phyloP scores from a whole-genome alignment of 208 protist genomes.

The Angomonas desouzai region DNA sequence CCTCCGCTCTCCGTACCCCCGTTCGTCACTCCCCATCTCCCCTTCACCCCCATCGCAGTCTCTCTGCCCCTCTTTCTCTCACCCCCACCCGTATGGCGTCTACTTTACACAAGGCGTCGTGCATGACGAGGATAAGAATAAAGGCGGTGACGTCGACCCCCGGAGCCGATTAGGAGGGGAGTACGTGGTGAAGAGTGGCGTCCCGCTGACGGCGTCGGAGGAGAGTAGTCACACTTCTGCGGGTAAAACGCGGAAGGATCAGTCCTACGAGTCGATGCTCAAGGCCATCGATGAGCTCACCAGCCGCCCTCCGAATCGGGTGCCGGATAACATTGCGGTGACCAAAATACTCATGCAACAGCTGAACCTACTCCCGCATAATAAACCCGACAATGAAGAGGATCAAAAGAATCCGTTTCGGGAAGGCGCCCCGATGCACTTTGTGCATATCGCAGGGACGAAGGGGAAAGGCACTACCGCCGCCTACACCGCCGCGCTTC shows the following conservation, averaged over 20 bases:
- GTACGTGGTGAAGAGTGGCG: conserved; percentile 24
- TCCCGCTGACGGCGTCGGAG: background rate
- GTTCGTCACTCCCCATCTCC: background rate
- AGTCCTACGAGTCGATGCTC: conserved; percentile 64
- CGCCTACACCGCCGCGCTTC: conserved; percentile 71
- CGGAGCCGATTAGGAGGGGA: conserved; percentile 23
- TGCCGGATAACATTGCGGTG: conserved; percentile 89
- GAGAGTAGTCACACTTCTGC: background rate
- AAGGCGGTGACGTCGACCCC: background rate
- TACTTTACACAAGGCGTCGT: conserved; percentile 8
- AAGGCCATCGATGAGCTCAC: conserved; percentile 48
- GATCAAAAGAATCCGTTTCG: background rate
- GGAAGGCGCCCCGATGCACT: conserved; percentile 87
- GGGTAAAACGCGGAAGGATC: conserved; percentile 17
- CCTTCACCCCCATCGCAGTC: background rate
- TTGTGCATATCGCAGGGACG: conserved; percentile 91
- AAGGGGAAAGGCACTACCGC: conserved; percentile 92
- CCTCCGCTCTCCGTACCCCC: background rate
- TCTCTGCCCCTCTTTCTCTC: background rate
- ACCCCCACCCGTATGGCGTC: background rate
- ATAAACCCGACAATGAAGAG: background rate
- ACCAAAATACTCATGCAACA: conserved; percentile 54
- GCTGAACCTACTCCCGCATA: conserved; percentile 89
- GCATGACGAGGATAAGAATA: background rate
- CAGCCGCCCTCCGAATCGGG: conserved; percentile 27